Evolutionary conservation across 805 yeast genomes (phyloP), one percentile per base, ranked within the genome.

Genomic region (Nakazawaea ernobii): DNA sequence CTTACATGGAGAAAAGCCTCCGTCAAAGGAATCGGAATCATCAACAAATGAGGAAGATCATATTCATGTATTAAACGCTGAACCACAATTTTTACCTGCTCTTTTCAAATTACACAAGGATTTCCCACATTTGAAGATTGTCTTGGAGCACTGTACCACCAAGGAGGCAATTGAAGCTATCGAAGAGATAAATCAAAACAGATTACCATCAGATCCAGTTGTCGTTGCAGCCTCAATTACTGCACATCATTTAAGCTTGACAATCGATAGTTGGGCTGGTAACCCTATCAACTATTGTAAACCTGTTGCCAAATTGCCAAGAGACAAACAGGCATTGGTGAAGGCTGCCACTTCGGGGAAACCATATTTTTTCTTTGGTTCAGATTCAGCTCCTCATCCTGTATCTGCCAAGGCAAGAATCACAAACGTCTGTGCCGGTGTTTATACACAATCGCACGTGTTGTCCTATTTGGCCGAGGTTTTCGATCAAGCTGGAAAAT

Each of bases 361-460:
- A 55, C 88, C 95, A 37, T 91, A 82, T 71, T 94, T 91, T 65
- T 88, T 94, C 71, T 94, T 91, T 61, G 99, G 99, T 6, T 87
- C 97, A 1, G 99, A 94, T 64, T 88, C 97, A 20, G 99, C 99
- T 29, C 99, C 99, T 26, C 99, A 94, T 63, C 95, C 97, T 7
- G 59, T 87, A 26, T 77, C 78, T 52, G 82, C 82, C 50, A 95
- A 95, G 66, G 73, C 87, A 26, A 83, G 76, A 51, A 89, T 80
- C 55, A 69, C 73, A 33, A 92, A 91, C 20, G 97, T 92, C 14
- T 89, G 97, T 59, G 99, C 99, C n/a, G 99, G 99, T 59, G 97
- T 94, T 8, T 94, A 78, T 67, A 87, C 98, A 1, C 99, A 94
- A 65, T 77, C 87, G 20, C 79, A 79, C 56, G 96, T 86, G 1